Conservation (phyloP, 1,284 basidiomycete species). For the Phlebopus sp. region DNA sequence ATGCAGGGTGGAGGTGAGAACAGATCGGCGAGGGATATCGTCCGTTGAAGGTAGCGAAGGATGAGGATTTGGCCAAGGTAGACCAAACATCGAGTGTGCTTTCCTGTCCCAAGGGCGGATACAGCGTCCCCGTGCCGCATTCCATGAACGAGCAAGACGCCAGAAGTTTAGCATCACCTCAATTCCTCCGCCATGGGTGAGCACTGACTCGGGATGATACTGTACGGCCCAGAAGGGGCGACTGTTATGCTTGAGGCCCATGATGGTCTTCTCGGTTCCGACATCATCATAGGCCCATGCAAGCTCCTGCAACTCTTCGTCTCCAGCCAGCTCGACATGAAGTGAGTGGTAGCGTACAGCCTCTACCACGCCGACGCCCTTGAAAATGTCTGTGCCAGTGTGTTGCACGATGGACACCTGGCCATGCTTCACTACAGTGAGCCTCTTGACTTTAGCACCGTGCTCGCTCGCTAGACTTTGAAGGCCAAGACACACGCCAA, state of each 20-base stretch:
- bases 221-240: conserved; percentile 92
- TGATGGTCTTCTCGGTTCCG: conserved; percentile 65
- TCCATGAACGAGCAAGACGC: conserved; percentile 59
- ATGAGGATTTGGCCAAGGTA: conserved; percentile 53
- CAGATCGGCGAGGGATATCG: conserved; percentile 22
- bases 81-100: conserved; percentile 40
- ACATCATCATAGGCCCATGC: conserved; percentile 66
- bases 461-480: conserved; percentile 84
- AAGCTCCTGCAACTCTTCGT: conserved; percentile 53
- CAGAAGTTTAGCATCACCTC: conserved; percentile 73
- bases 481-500: conserved; percentile 90
- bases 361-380: conserved; percentile 54
- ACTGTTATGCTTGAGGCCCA: conserved; percentile 64
- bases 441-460: conserved; percentile 58
- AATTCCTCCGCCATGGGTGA: conserved; percentile 60
- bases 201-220: conserved; percentile 89
- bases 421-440: conserved; percentile 75
- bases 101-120: conserved; percentile 40
- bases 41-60: conserved; percentile 22
- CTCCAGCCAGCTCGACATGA: conserved; percentile 47
- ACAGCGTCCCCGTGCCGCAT: conserved; percentile 35
- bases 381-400: conserved; percentile 57
- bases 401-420: conserved; percentile 72
- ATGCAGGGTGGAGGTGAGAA: conserved; percentile 42
- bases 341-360: conserved; percentile 89